Evolutionary conservation across 805 yeast species (phyloP).

Genomic region (Suhomyces tanzawaensis): DNA sequence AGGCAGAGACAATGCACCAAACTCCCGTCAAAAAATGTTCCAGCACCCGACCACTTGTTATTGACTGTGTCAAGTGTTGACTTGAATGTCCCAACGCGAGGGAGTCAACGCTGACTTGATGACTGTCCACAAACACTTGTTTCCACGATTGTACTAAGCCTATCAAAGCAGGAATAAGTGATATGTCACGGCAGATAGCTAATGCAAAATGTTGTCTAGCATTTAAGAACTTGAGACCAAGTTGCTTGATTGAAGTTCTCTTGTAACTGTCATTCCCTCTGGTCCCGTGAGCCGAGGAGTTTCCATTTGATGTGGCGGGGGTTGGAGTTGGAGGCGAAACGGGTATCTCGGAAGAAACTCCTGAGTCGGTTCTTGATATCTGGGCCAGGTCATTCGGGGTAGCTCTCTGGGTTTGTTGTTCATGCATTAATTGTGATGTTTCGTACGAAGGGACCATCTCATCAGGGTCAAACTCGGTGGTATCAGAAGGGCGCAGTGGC

Average conservation of each 20-base stretch:
- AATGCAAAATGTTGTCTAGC: slow-evolving; percentile 74
- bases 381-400: background rate
- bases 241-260: slow-evolving; percentile 40
- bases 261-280: slow-evolving; percentile 13
- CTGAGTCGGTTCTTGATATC: background rate
- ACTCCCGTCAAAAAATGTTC: slow-evolving; percentile 80
- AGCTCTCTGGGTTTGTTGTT: background rate
- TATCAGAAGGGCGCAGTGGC: background rate
- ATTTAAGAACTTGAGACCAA: slow-evolving; percentile 69
- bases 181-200: slow-evolving; percentile 76
- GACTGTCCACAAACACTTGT: slow-evolving; percentile 23
- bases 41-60: slow-evolving; percentile 65
- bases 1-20: slow-evolving; percentile 92
- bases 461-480: slow-evolving; percentile 32
- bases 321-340: background rate
- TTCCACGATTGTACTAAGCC: slow-evolving; percentile 50
- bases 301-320: background rate
- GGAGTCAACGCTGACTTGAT: background rate
- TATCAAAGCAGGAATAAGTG: slow-evolving; percentile 63
- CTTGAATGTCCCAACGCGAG: slow-evolving; percentile 1
- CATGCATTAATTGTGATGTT: slow-evolving; percentile 34
- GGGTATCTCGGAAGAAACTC: background rate
- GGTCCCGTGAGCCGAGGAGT: too few species aligned
- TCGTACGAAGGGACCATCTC: slow-evolving; percentile 44
- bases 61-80: slow-evolving; percentile 5